These are phyloP conservation scores for Vitis cinerea DNA, from an alignment of 164 flowering plant genomes.

Conservation along the genomic window DNA sequence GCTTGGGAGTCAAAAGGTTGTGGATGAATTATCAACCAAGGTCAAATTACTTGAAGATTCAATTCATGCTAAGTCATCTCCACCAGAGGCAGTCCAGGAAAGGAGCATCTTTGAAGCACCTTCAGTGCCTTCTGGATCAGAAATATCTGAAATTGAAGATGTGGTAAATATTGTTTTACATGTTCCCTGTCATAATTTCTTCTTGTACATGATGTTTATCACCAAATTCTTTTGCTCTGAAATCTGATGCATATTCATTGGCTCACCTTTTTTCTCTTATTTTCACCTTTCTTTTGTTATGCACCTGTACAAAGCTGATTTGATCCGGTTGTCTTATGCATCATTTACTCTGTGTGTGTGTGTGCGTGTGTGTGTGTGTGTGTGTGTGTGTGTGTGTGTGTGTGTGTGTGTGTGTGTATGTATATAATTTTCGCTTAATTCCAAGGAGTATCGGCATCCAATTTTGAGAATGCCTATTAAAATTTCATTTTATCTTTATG, in stretches of 20 bases:
- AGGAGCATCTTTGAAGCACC: slow-evolving; percentile 62
- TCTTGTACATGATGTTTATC: neutral
- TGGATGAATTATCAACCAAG: slow-evolving; percentile 69
- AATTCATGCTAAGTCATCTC: slow-evolving; percentile 32
- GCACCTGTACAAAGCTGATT: no score
- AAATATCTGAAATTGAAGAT: slow-evolving; percentile 92
- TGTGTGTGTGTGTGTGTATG: no score
- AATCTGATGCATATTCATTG: neutral
- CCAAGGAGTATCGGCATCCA: no score
- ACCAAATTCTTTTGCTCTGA: neutral
- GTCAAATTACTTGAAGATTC: slow-evolving; percentile 67
- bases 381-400: no score
- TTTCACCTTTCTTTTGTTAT: no score
- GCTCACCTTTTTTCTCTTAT: neutral
- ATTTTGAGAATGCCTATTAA: no score
- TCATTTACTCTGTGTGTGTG: no score
- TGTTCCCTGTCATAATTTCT: neutral
- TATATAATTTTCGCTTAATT: no score
- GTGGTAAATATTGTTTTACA: slow-evolving; percentile 39
- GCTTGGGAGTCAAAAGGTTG: slow-evolving; percentile 52
- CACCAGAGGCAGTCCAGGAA: slow-evolving; percentile 55
- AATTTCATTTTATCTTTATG: no score
- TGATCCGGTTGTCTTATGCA: no score
- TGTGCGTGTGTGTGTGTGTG: no score
- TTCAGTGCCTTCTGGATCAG: slow-evolving; percentile 54